These are phyloP conservation scores for Backusella westeae DNA, from an alignment of 192 early-diverging fungal genomes.

Conservation along the genomic window DNA sequence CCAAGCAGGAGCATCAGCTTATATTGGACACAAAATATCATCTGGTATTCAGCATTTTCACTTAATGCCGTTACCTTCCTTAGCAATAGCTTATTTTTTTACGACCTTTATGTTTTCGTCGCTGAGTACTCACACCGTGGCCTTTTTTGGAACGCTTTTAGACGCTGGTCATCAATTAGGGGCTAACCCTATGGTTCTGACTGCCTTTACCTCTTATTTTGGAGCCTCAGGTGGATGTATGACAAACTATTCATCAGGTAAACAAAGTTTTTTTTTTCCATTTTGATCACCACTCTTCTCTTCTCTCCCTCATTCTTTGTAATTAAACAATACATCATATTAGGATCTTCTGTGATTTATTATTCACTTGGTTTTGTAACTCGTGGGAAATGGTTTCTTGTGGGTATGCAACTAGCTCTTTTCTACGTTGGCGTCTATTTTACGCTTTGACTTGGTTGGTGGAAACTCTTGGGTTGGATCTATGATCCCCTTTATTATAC, in stretches of 20 bases:
- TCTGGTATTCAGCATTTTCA: conserved; percentile 25
- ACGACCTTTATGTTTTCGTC: conserved; percentile 74
- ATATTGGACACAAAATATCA: conserved; percentile 57
- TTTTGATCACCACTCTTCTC: conserved; percentile 31
- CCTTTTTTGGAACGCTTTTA: conserved; percentile 65
- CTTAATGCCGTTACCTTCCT: conserved; percentile 35
- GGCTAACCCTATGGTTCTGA: conserved; percentile 50
- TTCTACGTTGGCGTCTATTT: conserved; percentile 53
- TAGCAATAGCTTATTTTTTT: conserved; percentile 60
- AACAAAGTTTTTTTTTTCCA: not conserved
- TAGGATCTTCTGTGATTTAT: conserved; percentile 51
- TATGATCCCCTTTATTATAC: not conserved
- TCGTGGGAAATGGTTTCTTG: conserved; percentile 56
- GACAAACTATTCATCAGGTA: conserved; percentile 15
- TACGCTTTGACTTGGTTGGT: conserved; percentile 66
- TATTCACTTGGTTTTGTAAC: conserved; percentile 57
- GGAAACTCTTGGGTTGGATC: conserved; percentile 64
- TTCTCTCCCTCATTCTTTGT: not conserved
- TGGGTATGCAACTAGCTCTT: conserved; percentile 49
- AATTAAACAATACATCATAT: not conserved
- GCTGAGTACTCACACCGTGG: conserved; percentile 68
- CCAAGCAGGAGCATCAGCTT: conserved; percentile 57
- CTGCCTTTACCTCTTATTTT: conserved; percentile 59
- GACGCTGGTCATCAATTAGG: conserved; percentile 61
- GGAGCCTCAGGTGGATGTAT: conserved; percentile 63